Percentiles rank a stretch among this genome's conserved stretches.
Conservation (phyloP, 2,329 filamentous ascomycete species). For the Fusarium napiforme region DNA sequence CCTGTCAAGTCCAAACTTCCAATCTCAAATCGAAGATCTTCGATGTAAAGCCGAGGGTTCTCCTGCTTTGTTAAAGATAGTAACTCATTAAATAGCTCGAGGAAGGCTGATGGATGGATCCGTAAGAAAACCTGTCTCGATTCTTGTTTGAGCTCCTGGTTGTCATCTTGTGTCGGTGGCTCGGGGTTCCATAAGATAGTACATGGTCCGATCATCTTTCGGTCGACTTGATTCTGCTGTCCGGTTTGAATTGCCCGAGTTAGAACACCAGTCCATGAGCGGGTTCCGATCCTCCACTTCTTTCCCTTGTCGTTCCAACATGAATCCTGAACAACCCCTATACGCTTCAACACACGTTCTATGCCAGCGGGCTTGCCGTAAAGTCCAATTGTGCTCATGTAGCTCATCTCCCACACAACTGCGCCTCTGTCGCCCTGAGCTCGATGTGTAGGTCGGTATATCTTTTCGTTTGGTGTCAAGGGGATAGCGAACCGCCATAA, state of each 20-base stretch:
- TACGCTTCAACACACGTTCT: conserved; percentile 70
- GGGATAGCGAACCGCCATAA: conserved; percentile 93
- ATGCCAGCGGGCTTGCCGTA: conserved; percentile 74
- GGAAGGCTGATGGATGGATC: conserved; percentile 84
- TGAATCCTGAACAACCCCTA: conserved; percentile 71
- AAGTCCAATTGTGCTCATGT: conserved; percentile 86
- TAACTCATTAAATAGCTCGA: conserved; percentile 74
- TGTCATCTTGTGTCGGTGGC: conserved; percentile 42
- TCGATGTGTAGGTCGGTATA: conserved; percentile 87
- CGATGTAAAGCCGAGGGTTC: conserved; percentile 70
- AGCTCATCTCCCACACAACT: conserved; percentile 93
- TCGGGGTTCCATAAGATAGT: conserved; percentile 79
- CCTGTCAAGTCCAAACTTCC: conserved; percentile 68
- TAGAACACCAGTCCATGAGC: conserved; percentile 62
- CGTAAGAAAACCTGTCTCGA: conserved; percentile 71
- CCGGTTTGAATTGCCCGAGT: conserved; percentile 64
- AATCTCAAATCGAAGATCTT: conserved; percentile 76
- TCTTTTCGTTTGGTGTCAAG: conserved; percentile 87
- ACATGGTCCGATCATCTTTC: conserved; percentile 74
- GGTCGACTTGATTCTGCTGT: conserved; percentile 27
- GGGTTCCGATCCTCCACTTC: conserved; percentile 73
- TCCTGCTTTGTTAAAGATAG: conserved; percentile 67
- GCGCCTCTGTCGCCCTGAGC: conserved; percentile 79
- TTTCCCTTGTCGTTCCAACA: conserved; percentile 71
- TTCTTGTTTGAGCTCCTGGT: conserved; percentile 35